phyloP scores from a whole-genome alignment of 768 basidiomycete species.

The Kwoniella bestiolae region DNA sequence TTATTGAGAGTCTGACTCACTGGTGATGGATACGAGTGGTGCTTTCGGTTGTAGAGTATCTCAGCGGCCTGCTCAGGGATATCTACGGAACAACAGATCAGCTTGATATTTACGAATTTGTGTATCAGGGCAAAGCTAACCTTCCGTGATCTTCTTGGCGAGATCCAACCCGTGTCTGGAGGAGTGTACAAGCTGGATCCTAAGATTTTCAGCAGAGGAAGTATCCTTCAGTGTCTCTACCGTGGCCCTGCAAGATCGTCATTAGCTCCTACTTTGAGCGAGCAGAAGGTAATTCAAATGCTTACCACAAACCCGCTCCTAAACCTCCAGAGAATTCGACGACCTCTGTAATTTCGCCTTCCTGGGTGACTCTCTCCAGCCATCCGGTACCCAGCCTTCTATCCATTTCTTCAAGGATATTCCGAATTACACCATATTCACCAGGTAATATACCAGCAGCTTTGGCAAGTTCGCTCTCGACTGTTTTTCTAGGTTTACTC shows the following conservation, averaged over 20 bases:
- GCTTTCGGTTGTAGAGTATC: constrained; percentile 13
- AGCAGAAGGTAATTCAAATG: too few relatives aligned
- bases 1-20: constrained; percentile 13
- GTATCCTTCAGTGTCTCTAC: constrained; percentile 6
- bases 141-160: constrained; percentile 27
- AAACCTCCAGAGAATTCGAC: constrained; percentile 46
- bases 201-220: constrained; percentile 8
- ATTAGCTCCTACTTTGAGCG: too few relatives aligned
- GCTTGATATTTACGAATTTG: too few relatives aligned
- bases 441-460: constrained; percentile 50
- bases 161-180: constrained; percentile 41
- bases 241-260: constrained; percentile 11
- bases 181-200: constrained; percentile 35
- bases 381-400: constrained; percentile 43
- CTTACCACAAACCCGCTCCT: constrained; percentile 54
- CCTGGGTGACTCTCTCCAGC: constrained; percentile 24
- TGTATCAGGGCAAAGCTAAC: too few relatives aligned
- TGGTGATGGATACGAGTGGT: not conserved
- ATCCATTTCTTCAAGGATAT: constrained; percentile 48
- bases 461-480: constrained; percentile 39
- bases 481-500: constrained; percentile 26
- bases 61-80: constrained; percentile 10
- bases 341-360: constrained; percentile 18
- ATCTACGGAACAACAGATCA: too few relatives aligned
- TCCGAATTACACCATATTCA: constrained; percentile 53